Percentiles rank a stretch among this genome's conserved stretches.
These are phyloP conservation scores for Mrakiaceae sp. DNA, from an alignment of 1,284 basidiomycete species.

Conservation along the genomic window DNA sequence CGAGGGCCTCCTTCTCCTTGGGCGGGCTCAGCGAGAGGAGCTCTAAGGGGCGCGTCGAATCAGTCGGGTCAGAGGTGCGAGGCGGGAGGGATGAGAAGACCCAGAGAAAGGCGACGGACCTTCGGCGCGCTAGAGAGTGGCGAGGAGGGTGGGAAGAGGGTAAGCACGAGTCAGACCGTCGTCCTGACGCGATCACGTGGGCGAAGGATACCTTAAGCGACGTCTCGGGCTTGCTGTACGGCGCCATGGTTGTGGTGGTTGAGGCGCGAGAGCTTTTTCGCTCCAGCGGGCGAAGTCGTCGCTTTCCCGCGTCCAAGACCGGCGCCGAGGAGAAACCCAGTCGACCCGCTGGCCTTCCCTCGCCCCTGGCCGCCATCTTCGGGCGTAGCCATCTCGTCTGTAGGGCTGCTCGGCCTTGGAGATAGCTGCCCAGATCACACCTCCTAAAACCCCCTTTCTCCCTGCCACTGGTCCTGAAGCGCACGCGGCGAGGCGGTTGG, in stretches of 20 bases:
- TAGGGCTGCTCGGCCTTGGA: too few relatives aligned
- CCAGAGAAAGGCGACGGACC: constrained; percentile 38
- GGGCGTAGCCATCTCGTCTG: too few relatives aligned
- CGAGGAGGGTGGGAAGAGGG: neutral
- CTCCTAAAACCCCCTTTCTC: too few relatives aligned
- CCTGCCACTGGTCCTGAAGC: too few relatives aligned
- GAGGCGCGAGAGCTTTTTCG: neutral
- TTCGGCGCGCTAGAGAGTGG: constrained; percentile 51
- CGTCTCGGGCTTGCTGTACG: constrained; percentile 82
- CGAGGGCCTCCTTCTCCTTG: constrained; percentile 46
- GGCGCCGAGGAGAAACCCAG: too few relatives aligned
- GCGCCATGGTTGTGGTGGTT: constrained; percentile 49
- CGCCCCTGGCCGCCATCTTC: too few relatives aligned
- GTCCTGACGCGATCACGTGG: neutral
- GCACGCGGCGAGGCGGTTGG: too few relatives aligned
- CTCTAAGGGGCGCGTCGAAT: constrained; percentile 2
- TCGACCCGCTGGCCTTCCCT: too few relatives aligned
- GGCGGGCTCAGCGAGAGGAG: constrained; percentile 18
- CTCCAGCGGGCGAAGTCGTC: too few relatives aligned
- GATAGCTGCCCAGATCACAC: too few relatives aligned
- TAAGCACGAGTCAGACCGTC: too few relatives aligned
- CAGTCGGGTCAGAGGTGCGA: constrained; percentile 41
- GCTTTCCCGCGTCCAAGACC: too few relatives aligned
- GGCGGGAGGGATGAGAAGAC: constrained; percentile 78
- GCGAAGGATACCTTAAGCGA: constrained; percentile 49